Evolutionary conservation across 768 basidiomycete species (phyloP), one percentile per base, ranked within the genome.

Genomic region (Symmetrospora coprosmae): DNA sequence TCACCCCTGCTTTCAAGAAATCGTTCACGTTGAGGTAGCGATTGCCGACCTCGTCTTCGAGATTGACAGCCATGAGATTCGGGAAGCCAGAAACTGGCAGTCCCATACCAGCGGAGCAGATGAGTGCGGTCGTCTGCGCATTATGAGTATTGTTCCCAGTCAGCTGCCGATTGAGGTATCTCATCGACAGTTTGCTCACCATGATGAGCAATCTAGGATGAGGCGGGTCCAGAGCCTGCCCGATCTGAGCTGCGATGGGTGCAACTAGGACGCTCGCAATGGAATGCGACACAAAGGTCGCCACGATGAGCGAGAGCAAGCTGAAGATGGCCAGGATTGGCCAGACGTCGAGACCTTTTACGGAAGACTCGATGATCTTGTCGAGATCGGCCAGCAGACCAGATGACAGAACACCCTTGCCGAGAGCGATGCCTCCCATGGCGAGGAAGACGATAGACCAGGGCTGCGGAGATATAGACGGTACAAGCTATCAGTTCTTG

Each of bases 1-100:
- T 58, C 31, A 58, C 55, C 7, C 55, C 55, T 4, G 55, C 43
- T 33, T 58, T 58, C 7, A 58, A 31, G 55, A 34, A 48, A 34
- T 33, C 52, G 38, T 33, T 28, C n/a, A 64, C 63, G 4, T 46
- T 31, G 30, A 69, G 73, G 60, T 94, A 99, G 35, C 85, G 73
- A 66, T 88, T 82, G 2, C 94, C 92, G 51, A 97, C 78, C 69
- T 94, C 90, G 71, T 96, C 85, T 69, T 94, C 91, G 71, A 92
- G 87, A 6, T 87, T 72, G 61, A 74, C 87, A 4, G 87, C 87
- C 48, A 86, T 87, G 45, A 60, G 25, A 27, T 50, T 52, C 56
- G 92, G 92, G 77, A 97, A 99, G n/a, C 94, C 94, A 63, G 87
- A 90, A 37, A 97, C 90, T 2, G 92, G 91, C 80, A 97, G 86